Conservation (phyloP, 1,139 yeast genomes). For the Taphrina confusa region DNA sequence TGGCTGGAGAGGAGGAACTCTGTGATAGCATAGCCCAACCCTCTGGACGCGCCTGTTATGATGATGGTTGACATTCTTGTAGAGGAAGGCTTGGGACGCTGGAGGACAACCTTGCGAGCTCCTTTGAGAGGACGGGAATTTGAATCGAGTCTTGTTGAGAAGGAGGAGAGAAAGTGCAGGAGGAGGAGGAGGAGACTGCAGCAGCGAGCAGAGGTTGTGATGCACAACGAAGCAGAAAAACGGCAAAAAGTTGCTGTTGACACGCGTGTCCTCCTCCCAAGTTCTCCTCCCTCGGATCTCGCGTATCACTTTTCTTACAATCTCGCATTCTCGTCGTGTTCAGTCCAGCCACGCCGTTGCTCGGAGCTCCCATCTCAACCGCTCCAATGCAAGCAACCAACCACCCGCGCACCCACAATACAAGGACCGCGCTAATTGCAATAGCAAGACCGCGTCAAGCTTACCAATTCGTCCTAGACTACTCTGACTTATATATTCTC, state of each 20-base stretch:
- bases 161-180: not conserved
- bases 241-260: too few relatives aligned
- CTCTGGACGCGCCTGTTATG: conserved; percentile 43
- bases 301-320: conserved; percentile 11
- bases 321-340: not conserved
- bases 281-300: not conserved
- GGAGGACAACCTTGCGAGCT: conserved; percentile 5
- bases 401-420: too few relatives aligned
- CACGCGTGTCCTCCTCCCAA: too few relatives aligned
- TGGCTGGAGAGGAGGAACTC: conserved; percentile 43
- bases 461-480: not conserved
- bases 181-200: conserved; percentile 1
- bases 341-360: not conserved
- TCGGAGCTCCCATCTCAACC: too few relatives aligned
- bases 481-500: not conserved
- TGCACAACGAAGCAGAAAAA: too few relatives aligned
- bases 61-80: conserved; percentile 32
- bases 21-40: conserved; percentile 70
- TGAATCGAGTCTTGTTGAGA: not conserved
- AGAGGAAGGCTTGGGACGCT: not conserved
- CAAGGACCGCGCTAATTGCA: too few relatives aligned
- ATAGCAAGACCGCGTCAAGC: not conserved
- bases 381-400: too few relatives aligned
- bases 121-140: not conserved
- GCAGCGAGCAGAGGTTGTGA: too few relatives aligned